Evolutionary conservation across 2,329 filamentous ascomycete species (phyloP).

Genomic region (Grosmannia clavigera): DNA sequence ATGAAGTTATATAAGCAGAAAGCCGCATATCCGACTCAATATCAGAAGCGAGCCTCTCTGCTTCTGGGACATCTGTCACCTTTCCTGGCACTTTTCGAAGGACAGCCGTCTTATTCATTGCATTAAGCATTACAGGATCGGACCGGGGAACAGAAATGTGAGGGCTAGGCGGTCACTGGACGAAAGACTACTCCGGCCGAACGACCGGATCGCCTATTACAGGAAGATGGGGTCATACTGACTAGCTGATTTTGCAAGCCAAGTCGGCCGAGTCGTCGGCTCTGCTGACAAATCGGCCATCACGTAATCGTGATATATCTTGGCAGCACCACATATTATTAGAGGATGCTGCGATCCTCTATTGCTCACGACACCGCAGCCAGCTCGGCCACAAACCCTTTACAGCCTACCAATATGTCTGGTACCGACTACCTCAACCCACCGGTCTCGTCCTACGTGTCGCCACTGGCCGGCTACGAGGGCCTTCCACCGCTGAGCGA

Average conservation of each 20-base stretch:
- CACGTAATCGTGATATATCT: background rate
- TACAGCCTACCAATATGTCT: background rate
- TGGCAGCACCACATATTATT: background rate
- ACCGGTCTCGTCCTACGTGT: constrained; percentile 29
- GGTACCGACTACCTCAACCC: constrained; percentile 12
- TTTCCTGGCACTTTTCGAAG: too few relatives aligned
- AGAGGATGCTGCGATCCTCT: background rate
- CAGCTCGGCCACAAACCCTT: background rate
- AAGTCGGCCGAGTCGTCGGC: background rate
- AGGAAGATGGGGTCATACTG: background rate
- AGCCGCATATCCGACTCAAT: too few relatives aligned
- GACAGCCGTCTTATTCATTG: too few relatives aligned
- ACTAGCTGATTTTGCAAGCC: background rate
- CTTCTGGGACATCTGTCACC: too few relatives aligned
- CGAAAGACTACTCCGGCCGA: too few relatives aligned
- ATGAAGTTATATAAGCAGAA: too few relatives aligned
- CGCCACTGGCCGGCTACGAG: constrained; percentile 46
- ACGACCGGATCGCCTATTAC: too few relatives aligned
- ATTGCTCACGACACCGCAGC: background rate
- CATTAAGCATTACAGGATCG: too few relatives aligned
- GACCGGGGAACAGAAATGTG: too few relatives aligned
- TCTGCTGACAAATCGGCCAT: background rate
- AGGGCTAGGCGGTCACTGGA: too few relatives aligned
- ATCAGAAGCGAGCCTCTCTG: too few relatives aligned
- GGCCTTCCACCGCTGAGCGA: constrained; percentile 41